Base-by-base conservation (phyloP, 768 basidiomycete genomes). In the Collybia nuda region DNA sequence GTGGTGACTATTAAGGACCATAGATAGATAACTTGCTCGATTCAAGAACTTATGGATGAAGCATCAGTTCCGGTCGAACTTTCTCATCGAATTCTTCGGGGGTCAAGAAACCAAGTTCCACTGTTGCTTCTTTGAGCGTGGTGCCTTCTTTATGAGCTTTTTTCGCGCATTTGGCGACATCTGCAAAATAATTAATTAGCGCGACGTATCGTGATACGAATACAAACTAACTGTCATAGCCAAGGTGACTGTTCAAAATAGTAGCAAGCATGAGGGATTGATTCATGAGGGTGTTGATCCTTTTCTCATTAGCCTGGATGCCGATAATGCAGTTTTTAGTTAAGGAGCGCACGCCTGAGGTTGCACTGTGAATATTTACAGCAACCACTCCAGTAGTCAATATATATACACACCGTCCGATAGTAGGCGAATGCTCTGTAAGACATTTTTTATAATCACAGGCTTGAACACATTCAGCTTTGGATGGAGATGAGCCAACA, bases 91-190 rank as follows among this genome's bases (percentile, higher is more conserved):
- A 99, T 67, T 95, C 93, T 65, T 96, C 92, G 0, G 84, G 75
- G 1, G 88, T 88, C 61, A 98, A 67, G 69, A 90, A 86, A 43
- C 92, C 93, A 29, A 98, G 80, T 17, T 84, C 69, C 40, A 98
- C 86, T 9, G 94, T 93, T 37, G 97, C 93, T 72, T 93, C 89
- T 77, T 96, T 98, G 68, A 98, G 65, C 52, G 97, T 98, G 43
- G 86, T 90, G 22, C 97, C 97, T 71, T 99, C 94, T 68, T 89
- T 93, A 79, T 98, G 97, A n/a, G 97, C 97, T 70, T 98, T 98
- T 82, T 99, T 99, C 23, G 97, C 97, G 63, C 90, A 93, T 73
- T 91, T 94, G 44, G 97, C 97, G 44, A 98, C 97, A 71, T 97
- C 94, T 98, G 64, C 38, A 37, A 53, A 38, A 14, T 36, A 53